Evolutionary conservation across 768 basidiomycete genomes (phyloP).

Genomic region (Cytidiella melzeri): DNA sequence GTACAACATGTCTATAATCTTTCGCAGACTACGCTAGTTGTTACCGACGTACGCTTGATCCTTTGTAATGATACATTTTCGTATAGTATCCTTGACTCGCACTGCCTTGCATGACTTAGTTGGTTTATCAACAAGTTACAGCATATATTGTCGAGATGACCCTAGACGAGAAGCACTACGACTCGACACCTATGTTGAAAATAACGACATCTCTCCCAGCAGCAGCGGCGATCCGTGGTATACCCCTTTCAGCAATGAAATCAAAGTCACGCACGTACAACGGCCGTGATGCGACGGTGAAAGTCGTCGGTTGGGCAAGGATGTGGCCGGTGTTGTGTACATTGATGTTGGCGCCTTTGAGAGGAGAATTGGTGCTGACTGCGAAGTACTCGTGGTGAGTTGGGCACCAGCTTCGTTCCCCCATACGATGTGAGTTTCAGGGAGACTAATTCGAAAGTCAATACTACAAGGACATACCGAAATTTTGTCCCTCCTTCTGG

Average conservation of each 20-base stretch:
- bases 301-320: constrained; percentile 55
- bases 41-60: no score
- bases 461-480: constrained; percentile 49
- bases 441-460: constrained; percentile 6
- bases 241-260: constrained; percentile 56
- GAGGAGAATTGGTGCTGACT: constrained; percentile 54
- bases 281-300: constrained; percentile 54
- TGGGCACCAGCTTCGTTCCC: constrained; percentile 59
- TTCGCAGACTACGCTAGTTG: no score
- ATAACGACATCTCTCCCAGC: constrained; percentile 53
- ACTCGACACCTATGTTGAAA: constrained; percentile 61
- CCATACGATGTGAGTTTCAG: no score
- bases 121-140: neutral
- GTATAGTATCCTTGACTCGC: neutral
- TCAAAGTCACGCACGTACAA: constrained; percentile 70
- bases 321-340: constrained; percentile 63
- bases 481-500: constrained; percentile 64
- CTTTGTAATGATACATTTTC: no score
- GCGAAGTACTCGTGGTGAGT: constrained; percentile 76
- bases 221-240: constrained; percentile 63
- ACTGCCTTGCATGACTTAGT: neutral
- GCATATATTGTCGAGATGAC: neutral
- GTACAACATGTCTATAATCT: no score
- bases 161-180: constrained; percentile 6
- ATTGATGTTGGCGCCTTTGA: constrained; percentile 60